Evolutionary conservation across 306 rosid genomes (phyloP), one percentile per base, ranked within the genome.

Genomic region (Inga leiocalycina): DNA sequence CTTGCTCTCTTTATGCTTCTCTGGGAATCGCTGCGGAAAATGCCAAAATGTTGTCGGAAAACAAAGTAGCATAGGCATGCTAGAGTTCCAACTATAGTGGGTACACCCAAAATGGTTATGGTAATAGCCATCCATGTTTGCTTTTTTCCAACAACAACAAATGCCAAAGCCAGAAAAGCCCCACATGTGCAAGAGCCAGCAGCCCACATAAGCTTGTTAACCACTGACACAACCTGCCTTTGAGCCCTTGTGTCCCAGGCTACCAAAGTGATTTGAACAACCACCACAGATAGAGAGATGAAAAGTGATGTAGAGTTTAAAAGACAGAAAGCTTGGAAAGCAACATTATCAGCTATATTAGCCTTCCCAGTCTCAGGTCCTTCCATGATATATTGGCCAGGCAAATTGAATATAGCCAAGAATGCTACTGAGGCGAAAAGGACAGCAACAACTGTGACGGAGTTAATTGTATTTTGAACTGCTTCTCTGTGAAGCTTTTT

Each of bases 191-290:
- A 95, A 5, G 97, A 76, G 64, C 98, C 93, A 34, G 99, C 99
- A 17, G 86, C 91, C 98, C 98, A 93, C 99, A 95, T 95, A 9
- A 95, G 86, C 87, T 93, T 95, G 90, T 95, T 95, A 46, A 92
- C 91, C 32, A 95, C 98, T 1, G 99, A 95, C 7, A 95, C 98
- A n/a, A 95, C 87, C 91, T 90, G 90, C 91, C 81, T 90, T 84
- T 95, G 99, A 87, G 98, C 93, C 24, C 88, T 81, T 1, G 98
- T 95, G 84, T 95, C 99, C 99, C 99, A 95, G 35, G 99, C 99
- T 73, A 95, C 99, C 88, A 95, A 85, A 48, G 99, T 95, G 89
- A 95, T 95, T 82, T 95, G 99, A 87, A 93, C 99, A 70, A 95
- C 99, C 4, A 93, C 99, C 35, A 95, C 99, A 0, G 99, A 91